phyloP scores from a whole-genome alignment of 163 green algal genomes.

The Prototheca wickerhamii region DNA sequence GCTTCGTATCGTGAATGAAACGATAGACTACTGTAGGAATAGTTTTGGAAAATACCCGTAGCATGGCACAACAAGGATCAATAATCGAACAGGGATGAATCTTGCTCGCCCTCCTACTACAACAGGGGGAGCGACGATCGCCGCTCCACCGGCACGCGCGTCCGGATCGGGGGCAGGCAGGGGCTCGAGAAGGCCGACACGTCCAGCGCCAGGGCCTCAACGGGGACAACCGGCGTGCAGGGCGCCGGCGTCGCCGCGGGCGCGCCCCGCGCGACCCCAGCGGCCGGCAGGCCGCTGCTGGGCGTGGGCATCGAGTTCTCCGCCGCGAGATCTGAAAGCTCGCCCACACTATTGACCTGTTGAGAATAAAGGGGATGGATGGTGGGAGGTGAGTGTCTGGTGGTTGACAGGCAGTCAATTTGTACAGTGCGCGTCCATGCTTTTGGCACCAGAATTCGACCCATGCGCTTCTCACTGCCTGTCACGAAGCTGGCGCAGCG shows the following conservation, averaged over 20 bases:
- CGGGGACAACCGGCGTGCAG: too few species aligned
- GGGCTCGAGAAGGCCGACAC: background rate
- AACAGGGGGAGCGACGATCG: background rate
- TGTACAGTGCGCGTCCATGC: too few species aligned
- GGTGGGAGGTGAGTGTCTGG: background rate
- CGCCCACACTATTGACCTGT: background rate
- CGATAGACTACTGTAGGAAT: too few species aligned
- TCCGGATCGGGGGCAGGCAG: slow-evolving; percentile 12
- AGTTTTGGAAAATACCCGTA: too few species aligned
- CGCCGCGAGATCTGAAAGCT: slow-evolving; percentile 6
- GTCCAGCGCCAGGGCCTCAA: background rate
- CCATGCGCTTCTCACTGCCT: background rate
- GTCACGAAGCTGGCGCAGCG: background rate
- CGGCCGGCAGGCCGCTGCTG: background rate
- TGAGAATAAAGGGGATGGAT: background rate
- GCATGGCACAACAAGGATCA: too few species aligned
- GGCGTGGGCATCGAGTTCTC: slow-evolving; percentile 5
- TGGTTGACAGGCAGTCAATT: too few species aligned
- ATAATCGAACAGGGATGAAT: too few species aligned
- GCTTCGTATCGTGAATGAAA: too few species aligned
- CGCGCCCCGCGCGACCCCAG: too few species aligned
- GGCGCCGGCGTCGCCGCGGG: too few species aligned
- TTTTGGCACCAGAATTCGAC: too few species aligned
- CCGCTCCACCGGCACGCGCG: slow-evolving; percentile 2
- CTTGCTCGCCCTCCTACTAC: too few species aligned